Evolutionary conservation across 2,329 filamentous ascomycete genomes (phyloP).

Genomic region (Cercospora zeae-maydis): DNA sequence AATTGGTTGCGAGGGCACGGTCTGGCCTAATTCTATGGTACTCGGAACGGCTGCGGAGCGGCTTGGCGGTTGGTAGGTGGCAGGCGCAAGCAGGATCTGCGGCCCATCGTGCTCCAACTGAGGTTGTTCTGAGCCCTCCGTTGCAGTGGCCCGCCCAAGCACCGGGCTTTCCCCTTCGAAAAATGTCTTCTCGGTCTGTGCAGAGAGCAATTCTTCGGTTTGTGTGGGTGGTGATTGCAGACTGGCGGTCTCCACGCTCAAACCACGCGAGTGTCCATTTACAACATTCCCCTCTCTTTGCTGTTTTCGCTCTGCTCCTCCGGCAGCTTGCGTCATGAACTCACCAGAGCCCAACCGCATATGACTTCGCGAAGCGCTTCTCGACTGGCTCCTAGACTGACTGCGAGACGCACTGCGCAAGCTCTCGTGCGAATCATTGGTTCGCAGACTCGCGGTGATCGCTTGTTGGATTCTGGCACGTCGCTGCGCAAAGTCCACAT

Average conservation of each 20-base stretch:
- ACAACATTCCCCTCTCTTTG: neutral
- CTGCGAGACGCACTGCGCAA: slow-evolving; percentile 27
- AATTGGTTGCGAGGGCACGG: slow-evolving; percentile 18
- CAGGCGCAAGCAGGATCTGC: slow-evolving; percentile 26
- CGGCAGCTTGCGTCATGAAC: slow-evolving; percentile 47
- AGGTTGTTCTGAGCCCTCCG: slow-evolving; percentile 11
- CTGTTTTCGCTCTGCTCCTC: slow-evolving; percentile 12
- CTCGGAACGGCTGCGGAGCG: slow-evolving; percentile 13
- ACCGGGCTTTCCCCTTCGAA: slow-evolving; percentile 61
- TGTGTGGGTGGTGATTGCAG: slow-evolving; percentile 15
- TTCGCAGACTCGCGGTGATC: slow-evolving; percentile 78
- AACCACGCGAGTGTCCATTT: slow-evolving; percentile 3
- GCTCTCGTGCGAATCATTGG: slow-evolving; percentile 52
- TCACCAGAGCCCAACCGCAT: slow-evolving; percentile 14
- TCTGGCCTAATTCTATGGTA: slow-evolving; percentile 14
- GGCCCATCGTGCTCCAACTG: slow-evolving; percentile 11
- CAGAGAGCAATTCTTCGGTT: slow-evolving; percentile 30
- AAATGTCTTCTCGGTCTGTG: slow-evolving; percentile 40
- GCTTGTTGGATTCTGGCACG: slow-evolving; percentile 79
- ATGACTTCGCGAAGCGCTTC: slow-evolving; percentile 15
- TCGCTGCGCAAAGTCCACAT: slow-evolving; percentile 80
- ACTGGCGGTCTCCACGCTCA: slow-evolving; percentile 31
- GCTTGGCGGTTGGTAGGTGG: slow-evolving; percentile 26
- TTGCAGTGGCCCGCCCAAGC: slow-evolving; percentile 50
- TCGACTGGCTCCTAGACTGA: slow-evolving; percentile 19